Base-by-base conservation (phyloP, 1,139 yeast genomes). In the Pichia kudriavzevii region DNA sequence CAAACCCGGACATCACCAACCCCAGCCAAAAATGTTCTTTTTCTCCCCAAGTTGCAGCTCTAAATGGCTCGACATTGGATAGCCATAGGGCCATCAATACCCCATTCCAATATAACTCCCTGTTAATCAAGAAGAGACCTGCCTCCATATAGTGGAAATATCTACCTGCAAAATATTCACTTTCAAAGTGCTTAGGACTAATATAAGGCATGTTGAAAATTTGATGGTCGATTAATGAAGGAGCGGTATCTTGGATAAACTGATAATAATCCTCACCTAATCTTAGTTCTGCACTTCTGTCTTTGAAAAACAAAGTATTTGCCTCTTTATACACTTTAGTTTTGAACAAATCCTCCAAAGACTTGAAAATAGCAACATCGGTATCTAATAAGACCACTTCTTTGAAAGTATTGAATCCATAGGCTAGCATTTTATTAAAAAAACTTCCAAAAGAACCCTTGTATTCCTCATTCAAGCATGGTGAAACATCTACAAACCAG, bases 1-100 rank as follows among this genome's bases (percentile, higher is more conserved):
- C 74, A 43, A 68, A 67, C 2, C 82, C 83, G 11, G 64, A 55
- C 3, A 72, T 30, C 1, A 70, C 58, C 40, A 69, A 66, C 3
- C 75, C 69, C 15, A 76, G 48, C 80, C 81, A 75, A 43, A 74
- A 73, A 19, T 75, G 54, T 48, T 78, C 84, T 46, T 77, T 76
- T 44, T 77, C 85, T 8, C 83, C 83, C 52, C 56, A 53, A 12
- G 50, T 50, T 18, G 46, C 52, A 21, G 39, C 45, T 16, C 44
- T 38, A 3, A 50, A 48, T 9, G 57, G 53, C 27, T 42, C 44
- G 30, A 55, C 39, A 23, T 45, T 44, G 19, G 55, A 47, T 28
- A 73, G 51, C 0, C 73, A 68, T 7, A 69, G 42, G 13, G 67
- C 53, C 53, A 64, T 54, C 19, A 70, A 46, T 7, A 69, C 42